Evolutionary conservation across 768 basidiomycete genomes (phyloP), one percentile per base, ranked within the genome.

Genomic region (Cystofilobasidium bisporidii): DNA sequence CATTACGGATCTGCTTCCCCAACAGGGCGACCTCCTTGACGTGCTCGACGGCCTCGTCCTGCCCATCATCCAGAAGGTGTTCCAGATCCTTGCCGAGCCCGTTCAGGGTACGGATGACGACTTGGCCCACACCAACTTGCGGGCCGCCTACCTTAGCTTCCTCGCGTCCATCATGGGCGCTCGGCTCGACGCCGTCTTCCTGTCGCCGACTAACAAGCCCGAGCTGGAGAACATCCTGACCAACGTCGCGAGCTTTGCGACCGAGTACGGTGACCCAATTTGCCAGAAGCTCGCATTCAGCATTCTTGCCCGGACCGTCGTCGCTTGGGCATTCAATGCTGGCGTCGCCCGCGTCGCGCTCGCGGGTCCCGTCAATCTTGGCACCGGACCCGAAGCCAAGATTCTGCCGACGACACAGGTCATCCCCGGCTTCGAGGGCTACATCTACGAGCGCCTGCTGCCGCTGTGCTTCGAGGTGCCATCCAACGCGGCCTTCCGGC

Each of bases 21-120:
- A 32, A 28, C 74, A 94, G 91, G 83, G 82, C 71, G 87, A 91
- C 73, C 84, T 97, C 78, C 87, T 88, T 72, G 82, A 84, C 69
- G 91, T 97, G 32, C 79, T 98, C 69, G 91, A 98, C 75, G 85
- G 93, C 73, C 83, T 98, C 41, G 83, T 97, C 63, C 85, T 87
- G 2, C 92, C 94, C 9, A 81, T 99, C 73, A 87, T 86, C 71
- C 78, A 85, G 18, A 90, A 96, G 73, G 88, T 97, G 68, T 85
- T 85, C 53, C 80, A 82, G 43, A 78, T 93, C 55, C 80, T 98
- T 64, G 83, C 86, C n/a, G 86, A 87, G 70, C 89, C 92, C 3
- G 82, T 86, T 68, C 90, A 76, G 32, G 80, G 91, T 15, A 94
- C 91, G 28, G 96, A 98, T 74, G 93, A 94, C 70, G 83, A 84